Base-by-base conservation (phyloP, 2,329 filamentous ascomycete genomes). In the Colletotrichum acutatum region DNA sequence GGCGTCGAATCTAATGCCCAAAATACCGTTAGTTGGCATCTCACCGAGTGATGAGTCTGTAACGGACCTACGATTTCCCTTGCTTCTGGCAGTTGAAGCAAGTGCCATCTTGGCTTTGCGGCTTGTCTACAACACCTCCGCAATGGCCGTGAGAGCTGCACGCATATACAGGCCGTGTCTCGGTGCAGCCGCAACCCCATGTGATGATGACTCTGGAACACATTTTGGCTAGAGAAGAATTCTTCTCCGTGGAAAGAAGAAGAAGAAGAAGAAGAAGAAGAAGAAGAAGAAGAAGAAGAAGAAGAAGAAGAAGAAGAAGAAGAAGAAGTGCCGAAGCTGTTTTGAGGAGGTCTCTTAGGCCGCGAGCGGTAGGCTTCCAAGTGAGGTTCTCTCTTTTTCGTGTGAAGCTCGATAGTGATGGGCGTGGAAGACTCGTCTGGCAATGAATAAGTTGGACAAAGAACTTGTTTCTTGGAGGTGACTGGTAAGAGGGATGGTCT, bases 1-100 rank as follows among this genome's bases (percentile, higher is more conserved):
- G 5, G 16, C 16, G 7, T 49, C 9, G 54, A 34, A 49, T 19
- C 64, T 67, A 53, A 49, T 19, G n/a, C 8, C 8, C 12, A 60
- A 32, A 5, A n/a, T 12, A n/a, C 46, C 30, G 57, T 68, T 26
- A 62, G 66, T 34, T 19, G 66, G 30, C 11, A 30, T 42, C 37
- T 49, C 22, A n/a, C 22, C 22, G 28, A 61, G 37, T 42, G 8
- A 54, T 54, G 58, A 57, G 46, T 14, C 42, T 52, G 64, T 59
- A 53, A 74, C 74, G 70, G 54, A 75, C 72, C 74, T 75, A 75
- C 72, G 68, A 56, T 66, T 42, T 58, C 7, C 71, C 72, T 24
- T 64, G 46, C n/a, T 26, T 22, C 49, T 72, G 65, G 61, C 72
- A 74, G 14, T 37, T 53, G 34, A 57, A 66, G 37, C 74, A 74